Conservation (phyloP, 2,329 filamentous ascomycete genomes). For the Colletotrichum sp. region DNA sequence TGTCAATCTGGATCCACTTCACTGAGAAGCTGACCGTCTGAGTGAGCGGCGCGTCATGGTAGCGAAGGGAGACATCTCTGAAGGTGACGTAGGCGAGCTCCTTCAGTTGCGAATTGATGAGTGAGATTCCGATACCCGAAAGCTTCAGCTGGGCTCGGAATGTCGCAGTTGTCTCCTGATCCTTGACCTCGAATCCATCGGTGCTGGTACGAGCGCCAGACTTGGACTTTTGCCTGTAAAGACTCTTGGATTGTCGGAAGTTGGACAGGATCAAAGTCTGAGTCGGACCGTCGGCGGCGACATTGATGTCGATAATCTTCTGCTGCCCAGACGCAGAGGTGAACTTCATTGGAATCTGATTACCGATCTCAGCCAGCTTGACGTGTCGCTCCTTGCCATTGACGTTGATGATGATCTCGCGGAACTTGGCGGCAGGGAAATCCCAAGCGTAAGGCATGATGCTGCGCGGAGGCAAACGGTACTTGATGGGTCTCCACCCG, state of each 20-base stretch:
- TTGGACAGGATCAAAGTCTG: constrained; percentile 95
- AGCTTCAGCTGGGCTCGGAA: constrained; percentile 90
- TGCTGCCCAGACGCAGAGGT: constrained; percentile 69
- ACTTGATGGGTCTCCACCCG: constrained; percentile 90
- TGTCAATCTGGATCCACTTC: constrained; percentile 99
- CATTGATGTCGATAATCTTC: constrained; percentile 96
- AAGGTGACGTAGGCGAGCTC: constrained; percentile 95
- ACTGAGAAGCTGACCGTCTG: constrained; percentile 90
- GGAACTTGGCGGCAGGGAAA: constrained; percentile 96
- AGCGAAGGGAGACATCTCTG: constrained; percentile 87
- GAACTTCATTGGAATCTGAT: constrained; percentile 92
- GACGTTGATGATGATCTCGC: constrained; percentile 84
- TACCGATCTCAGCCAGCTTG: constrained; percentile 95
- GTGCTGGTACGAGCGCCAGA: constrained; percentile 55
- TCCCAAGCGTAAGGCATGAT: constrained; percentile 99
- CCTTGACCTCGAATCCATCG: constrained; percentile 90
- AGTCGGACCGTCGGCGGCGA: constrained; percentile 92
- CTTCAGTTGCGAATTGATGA: constrained; percentile 90
- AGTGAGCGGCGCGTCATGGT: constrained; percentile 90
- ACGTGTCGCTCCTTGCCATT: constrained; percentile 86
- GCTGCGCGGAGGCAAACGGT: constrained; percentile 88
- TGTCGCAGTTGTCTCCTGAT: constrained; percentile 83
- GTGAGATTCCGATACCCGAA: constrained; percentile 88
- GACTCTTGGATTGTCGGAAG: constrained; percentile 89
- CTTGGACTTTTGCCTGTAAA: constrained; percentile 72